Evolutionary conservation across 2,329 filamentous ascomycete species (phyloP), one percentile per base, ranked within the genome.

Genomic region (Hymenoscyphus linearis): DNA sequence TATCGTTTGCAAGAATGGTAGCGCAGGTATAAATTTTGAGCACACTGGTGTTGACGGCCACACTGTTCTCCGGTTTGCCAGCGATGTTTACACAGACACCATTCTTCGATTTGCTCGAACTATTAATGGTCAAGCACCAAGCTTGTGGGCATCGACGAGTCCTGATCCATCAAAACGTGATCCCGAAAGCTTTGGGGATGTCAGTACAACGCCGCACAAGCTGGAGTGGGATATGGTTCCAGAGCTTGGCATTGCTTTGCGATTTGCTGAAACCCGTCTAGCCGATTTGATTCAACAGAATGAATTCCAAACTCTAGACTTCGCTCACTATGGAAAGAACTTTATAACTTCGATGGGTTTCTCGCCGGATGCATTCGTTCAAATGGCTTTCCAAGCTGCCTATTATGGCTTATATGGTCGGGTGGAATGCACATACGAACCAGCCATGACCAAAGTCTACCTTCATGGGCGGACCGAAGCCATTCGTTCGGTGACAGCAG

Each of bases 371-470:
- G 95, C 95, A 0, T 99, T 96, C 73, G 90, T 99, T 22, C 95
- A 99, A 75, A 98, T 99, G 93, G 95, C 95, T 0, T 97, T 97
- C 78, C 95, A 99, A 75, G 93, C 93, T 4, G 93, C 95, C 1
- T 98, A 99, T 78, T 99, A 97, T 71, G 95, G 95, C 1, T 82
- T 99, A 7, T 99, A 98, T 69, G 95, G 95, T 2, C 86, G 91
- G 4, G 85, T 96, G 1, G 95, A 98, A 75, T 96, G 91, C 72
- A 95, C 93, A 0, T 99, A 99, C 74, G 95, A 99, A 75, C 95
- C 95, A 7, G 93, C 95, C 50, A 98, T 99, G 95, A 99, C 95
- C 57, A 99, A 99, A 75, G 80, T 89, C 62, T 99, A 85, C 76
- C 85, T 96, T 63, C 95, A 98, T 73, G 95, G 95, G 12, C 89